Base-by-base conservation (phyloP, 768 basidiomycete genomes). In the Suillus spraguei region DNA sequence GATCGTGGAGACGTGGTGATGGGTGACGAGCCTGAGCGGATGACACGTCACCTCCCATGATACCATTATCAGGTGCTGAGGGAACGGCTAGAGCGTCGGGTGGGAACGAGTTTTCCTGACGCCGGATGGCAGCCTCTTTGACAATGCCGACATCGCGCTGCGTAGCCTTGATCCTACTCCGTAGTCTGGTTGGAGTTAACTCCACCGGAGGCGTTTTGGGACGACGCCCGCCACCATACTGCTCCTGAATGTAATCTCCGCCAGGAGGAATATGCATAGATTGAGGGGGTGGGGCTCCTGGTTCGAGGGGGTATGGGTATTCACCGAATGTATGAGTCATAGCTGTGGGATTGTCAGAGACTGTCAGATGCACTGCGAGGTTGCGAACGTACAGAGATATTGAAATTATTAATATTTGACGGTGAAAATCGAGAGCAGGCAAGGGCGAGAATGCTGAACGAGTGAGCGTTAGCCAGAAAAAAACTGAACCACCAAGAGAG, bases 131-230 rank as follows among this genome's bases (percentile, higher is more conserved):
- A 28, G 28, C 28, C 28, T 28, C 28, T 28, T 28, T 28, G 24
- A 61, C 36, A 4, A 61, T 17, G 7, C 47, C 22, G 3, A 17
- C 38, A 7, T 52, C 3, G 10, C 3, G 14, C 32, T 47, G 22
- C 1, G n/a, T 61, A 9, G 47, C 28, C 32, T 52, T 61, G 22
- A 61, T 61, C 28, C 17, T 9, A 10, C 35, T 39, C 17, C 49
- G 5, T 20, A 52, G 47, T 20, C 41, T 49, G 17, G 47, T 61
- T 20, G 60, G 60, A n/a, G 47, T 61, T 52, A 52, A 32, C 28
- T 32, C 28, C 50, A 17, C 50, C 4, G 17, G 28, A 28, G 50
- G 28, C 1, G 8, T 9, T 4, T 52, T 16, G 50, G 28, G 9
- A 52, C 17, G 8, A 16, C 8, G 16, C 50, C 28, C 16, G 1